phyloP scores from a whole-genome alignment of 1,139 yeast species.

The Suhomyces yuchorum region DNA sequence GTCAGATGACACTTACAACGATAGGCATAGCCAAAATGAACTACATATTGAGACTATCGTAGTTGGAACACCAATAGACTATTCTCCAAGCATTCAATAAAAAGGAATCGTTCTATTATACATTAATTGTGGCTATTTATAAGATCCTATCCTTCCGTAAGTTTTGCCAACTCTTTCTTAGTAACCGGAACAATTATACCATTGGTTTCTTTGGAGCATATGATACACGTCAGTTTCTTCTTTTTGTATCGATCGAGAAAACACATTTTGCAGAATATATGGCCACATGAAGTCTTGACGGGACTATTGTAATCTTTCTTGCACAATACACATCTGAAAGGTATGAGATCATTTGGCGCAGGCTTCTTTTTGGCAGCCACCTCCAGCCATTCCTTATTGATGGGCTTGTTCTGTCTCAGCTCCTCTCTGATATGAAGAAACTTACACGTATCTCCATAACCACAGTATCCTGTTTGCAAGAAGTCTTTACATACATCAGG shows the following conservation, averaged over 20 bases:
- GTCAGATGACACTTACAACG: neutral
- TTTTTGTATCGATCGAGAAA: conserved; percentile 55
- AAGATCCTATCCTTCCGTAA: neutral
- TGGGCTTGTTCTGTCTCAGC: conserved; percentile 71
- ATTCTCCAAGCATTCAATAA: neutral
- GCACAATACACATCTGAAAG: conserved; percentile 70
- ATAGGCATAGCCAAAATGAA: no score
- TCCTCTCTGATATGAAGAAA: conserved; percentile 90
- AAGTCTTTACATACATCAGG: conserved; percentile 96
- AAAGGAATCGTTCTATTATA: neutral
- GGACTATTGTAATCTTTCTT: conserved; percentile 58
- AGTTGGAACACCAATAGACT: neutral
- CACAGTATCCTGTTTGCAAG: conserved; percentile 91
- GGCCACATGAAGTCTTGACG: conserved; percentile 64
- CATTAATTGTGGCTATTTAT: neutral
- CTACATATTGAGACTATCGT: neutral
- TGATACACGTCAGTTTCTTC: conserved; percentile 48
- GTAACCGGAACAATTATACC: conserved; percentile 48
- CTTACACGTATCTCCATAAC: conserved; percentile 98
- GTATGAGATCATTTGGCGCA: conserved; percentile 32
- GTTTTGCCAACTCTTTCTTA: conserved; percentile 13
- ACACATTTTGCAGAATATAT: conserved; percentile 67
- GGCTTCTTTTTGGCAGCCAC: conserved; percentile 16
- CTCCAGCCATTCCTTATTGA: conserved; percentile 72
- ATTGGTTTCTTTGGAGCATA: conserved; percentile 60